Percentiles rank a stretch among this genome's conserved stretches.
These are phyloP conservation scores for Hordeum vulgare DNA, from an alignment of 176 grass and related monocot species.

Conservation along the genomic window MorexV3_pseudomolecules_assembly NC_058521.1:153616028-153616527, in stretches of 20 bases:
- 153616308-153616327: constrained; percentile 78
- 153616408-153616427: constrained; percentile 56
- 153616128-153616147: constrained; percentile 30
- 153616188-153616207: constrained; percentile 18
- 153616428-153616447: constrained; percentile 74
- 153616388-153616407: not conserved
- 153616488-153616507: constrained; percentile 4
- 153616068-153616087: not conserved
- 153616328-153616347: constrained; percentile 64
- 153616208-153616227: constrained; percentile 52
- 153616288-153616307: constrained; percentile 54
- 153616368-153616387: not conserved
- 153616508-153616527: not conserved
- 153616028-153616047: not conserved
- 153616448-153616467: constrained; percentile 65
- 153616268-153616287: constrained; percentile 1
- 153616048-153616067: not conserved
- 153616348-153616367: not conserved
- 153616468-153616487: constrained; percentile 47
- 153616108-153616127: constrained; percentile 10
- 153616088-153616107: not conserved
- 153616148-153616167: constrained; percentile 21
- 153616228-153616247: constrained; percentile 44
- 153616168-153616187: constrained; percentile 20
- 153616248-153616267: not conserved